A percentile compares a stretch with the other conserved stretches of the same genome.
Conservation (phyloP, 306 rosid species). For the Ormosia emarginata region DNA sequence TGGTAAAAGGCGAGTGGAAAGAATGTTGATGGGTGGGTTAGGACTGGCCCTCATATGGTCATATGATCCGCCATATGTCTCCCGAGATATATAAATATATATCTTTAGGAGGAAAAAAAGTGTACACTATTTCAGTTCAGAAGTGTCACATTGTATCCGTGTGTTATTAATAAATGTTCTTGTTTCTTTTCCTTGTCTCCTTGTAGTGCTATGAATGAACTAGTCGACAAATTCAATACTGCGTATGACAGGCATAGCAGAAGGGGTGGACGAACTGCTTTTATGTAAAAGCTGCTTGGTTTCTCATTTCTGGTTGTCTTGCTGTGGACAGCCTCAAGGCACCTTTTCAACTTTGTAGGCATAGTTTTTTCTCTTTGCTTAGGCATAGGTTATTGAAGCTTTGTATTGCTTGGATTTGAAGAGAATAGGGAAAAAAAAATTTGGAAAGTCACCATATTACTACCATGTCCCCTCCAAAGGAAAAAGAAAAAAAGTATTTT, state of each 20-base stretch:
- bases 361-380: conserved; percentile 13
- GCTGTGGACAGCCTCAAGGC: conserved; percentile 3
- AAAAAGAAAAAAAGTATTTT: neutral
- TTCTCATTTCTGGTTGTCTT: conserved; percentile 14
- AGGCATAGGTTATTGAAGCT: conserved; percentile 24
- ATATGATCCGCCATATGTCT: neutral
- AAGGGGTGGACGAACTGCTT: conserved; percentile 89
- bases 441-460: conserved; percentile 9
- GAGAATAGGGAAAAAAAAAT: neutral
- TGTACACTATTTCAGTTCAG: neutral
- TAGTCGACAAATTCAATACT: conserved; percentile 80
- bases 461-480: neutral
- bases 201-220: conserved; percentile 52
- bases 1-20: neutral
- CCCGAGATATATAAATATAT: neutral
- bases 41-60: neutral
- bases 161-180: neutral
- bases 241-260: conserved; percentile 92
- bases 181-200: neutral
- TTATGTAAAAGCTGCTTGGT: conserved; percentile 50
- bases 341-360: conserved; percentile 9
- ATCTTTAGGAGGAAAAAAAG: neutral
- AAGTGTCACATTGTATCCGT: conserved; percentile 1
- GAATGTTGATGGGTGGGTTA: neutral
- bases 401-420: conserved; percentile 19